Conservation (phyloP, 805 yeast species). For the Lipomyces mesembrius region DNA sequence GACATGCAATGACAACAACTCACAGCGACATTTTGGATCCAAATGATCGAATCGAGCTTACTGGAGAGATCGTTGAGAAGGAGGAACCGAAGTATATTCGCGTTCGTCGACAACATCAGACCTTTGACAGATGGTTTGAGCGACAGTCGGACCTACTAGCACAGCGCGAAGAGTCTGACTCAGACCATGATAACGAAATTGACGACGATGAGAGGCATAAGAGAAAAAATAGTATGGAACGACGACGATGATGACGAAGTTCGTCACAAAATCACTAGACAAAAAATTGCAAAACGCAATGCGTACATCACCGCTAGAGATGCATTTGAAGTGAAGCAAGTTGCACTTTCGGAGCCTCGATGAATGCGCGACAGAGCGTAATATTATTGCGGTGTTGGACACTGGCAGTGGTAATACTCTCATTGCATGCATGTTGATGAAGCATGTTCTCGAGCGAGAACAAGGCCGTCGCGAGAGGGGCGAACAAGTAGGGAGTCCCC, state of each 20-base stretch:
- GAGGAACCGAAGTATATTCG: slow-evolving; percentile 1
- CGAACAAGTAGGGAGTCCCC: neutral
- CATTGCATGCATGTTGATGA: slow-evolving; percentile 16
- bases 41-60: neutral
- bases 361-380: slow-evolving; percentile 10
- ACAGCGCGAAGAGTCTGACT: slow-evolving; percentile 4
- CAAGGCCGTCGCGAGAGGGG: slow-evolving; percentile 9
- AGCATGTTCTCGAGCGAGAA: slow-evolving; percentile 7
- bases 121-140: slow-evolving; percentile 8
- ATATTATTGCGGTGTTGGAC: slow-evolving; percentile 22
- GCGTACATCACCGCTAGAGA: slow-evolving; percentile 9
- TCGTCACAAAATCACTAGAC: neutral
- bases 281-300: slow-evolving; percentile 5
- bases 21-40: neutral
- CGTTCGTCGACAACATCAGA: slow-evolving; percentile 1
- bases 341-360: slow-evolving; percentile 6
- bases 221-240: neutral
- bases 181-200: neutral
- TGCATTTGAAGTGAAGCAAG: slow-evolving; percentile 4
- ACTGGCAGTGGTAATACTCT: slow-evolving; percentile 27
- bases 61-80: slow-evolving; percentile 3
- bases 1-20: neutral
- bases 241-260: slow-evolving; percentile 3
- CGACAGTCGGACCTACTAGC: neutral
- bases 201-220: neutral